Evolutionary conservation across 495 filamentous ascomycete genomes (phyloP), one percentile per base, ranked within the genome.

Genomic region (Terfezia claveryi): DNA sequence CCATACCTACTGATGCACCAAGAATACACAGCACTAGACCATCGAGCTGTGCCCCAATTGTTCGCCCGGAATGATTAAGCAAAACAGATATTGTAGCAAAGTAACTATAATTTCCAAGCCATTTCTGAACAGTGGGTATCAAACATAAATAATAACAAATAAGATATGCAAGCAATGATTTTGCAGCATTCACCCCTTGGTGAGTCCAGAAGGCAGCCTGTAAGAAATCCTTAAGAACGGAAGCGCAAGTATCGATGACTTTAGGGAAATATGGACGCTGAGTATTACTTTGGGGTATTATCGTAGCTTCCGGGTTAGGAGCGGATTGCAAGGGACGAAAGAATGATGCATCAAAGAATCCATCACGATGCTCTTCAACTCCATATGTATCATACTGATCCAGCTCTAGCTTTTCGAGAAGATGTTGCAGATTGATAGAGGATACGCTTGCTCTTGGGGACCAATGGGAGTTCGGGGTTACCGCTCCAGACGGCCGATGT

Each of bases 271-370:
- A 32, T 32, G 27, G 27, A 32, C 27, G 27, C 7, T 32, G 27
- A 32, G 4, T 32, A 32, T 32, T 5, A 7, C 27, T 32, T 32
- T 32, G 27, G 27, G 27, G 27, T 32, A 2, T 32, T 32, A 32
- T 32, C 27, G 27, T 32, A 32, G 7, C 49, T 68, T 49, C 16
- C 17, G 52, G 10, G 20, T 23, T 41, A 14, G 36, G 51, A 55
- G 71, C 65, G 23, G 68, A 57, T 36, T 69, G 62, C 10, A 68
- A 67, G 2, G 74, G 72, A 17, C 68, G 68, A 49, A 71, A 68
- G 55, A 78, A 79, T 7, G 73, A 60, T 7, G 75, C 73, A 63
- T 79, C 76, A 56, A 78, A 79, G 61, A 79, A 78, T 37, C 76
- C 75, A 64, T 78, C 76, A 54, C 76, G 67, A 14, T 71, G 57